Evolutionary conservation across 495 filamentous ascomycete genomes (phyloP), one percentile per base, ranked within the genome.

Genomic region (Penicillium maclennaniae): DNA sequence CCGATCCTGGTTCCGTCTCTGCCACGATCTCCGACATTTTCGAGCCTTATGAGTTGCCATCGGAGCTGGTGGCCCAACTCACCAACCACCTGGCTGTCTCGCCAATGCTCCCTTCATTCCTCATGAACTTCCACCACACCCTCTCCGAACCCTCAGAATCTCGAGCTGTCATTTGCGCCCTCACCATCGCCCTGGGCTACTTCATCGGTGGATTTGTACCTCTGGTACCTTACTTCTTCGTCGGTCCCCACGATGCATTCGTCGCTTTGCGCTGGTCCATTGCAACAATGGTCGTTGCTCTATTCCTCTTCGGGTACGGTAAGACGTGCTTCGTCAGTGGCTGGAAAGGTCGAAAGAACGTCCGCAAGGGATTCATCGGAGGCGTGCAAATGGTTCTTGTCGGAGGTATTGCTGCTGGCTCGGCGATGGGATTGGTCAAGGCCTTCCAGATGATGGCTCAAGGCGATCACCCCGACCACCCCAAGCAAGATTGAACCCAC

Each of bases 181-280:
- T 83, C 14, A 86, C 83, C 0, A 85, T 92, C 45, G 82, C 86
- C 0, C 54, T 85, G 7, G 86, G 84, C 7, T 92, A 92, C 66
- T 81, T 90, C 54, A 65, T 91, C 45, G 88, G 87, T 23, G 88
- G 88, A 2, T 77, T 87, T 21, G 69, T 91, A 0, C 87, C 87
- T 10, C 67, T 91, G 7, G 61, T 89, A n/a, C 88, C 87, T 4
- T 92, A 92, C 63, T 85, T 92, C 60, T 87, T 86, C 53, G 83
- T 89, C 31, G 71, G 73, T 0, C 68, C 69, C 10, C 28, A 68
- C 3, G 67, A 80, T n/a, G 83, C 87, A 2, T 74, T 77, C 45
- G 43, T 75, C 15, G 88, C 84, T 19, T 66, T 92, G 59, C 72
- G 71, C 19, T 86, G 84, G 78, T 88, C 85, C 38, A 87, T 91